A percentile compares a stretch with the other conserved stretches of the same genome.
These are phyloP conservation scores for Euphorbia peplus DNA, from an alignment of 345 rosid genomes.

Conservation along the genomic window DNA sequence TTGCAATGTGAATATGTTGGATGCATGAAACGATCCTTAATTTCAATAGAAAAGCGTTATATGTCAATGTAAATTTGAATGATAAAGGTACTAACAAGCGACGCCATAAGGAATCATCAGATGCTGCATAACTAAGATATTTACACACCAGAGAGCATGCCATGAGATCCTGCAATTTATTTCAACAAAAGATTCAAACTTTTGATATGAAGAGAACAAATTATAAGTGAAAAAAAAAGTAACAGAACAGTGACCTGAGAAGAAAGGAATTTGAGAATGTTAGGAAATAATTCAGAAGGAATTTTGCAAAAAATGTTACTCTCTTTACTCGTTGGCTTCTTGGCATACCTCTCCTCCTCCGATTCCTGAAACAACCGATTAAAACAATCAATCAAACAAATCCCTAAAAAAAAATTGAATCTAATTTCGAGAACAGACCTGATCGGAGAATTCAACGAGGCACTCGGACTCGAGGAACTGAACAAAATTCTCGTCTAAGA, in stretches of 20 bases:
- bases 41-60: too few relatives aligned
- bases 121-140: constrained; percentile 66
- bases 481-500: constrained; percentile 57
- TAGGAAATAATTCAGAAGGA: constrained; percentile 75
- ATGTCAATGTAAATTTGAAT: neutral
- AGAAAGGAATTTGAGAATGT: constrained; percentile 85
- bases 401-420: neutral
- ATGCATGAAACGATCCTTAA: too few relatives aligned
- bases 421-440: too few relatives aligned
- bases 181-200: neutral
- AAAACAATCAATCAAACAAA: neutral
- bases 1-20: neutral
- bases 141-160: constrained; percentile 80
- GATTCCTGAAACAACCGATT: constrained; percentile 12
- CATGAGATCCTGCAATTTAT: constrained; percentile 66
- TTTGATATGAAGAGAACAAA: too few relatives aligned
- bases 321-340: constrained; percentile 42
- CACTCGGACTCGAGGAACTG: constrained; percentile 81
- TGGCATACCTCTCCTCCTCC: neutral
- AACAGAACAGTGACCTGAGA: constrained; percentile 53
- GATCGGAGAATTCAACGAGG: constrained; percentile 43
- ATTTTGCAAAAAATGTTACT: constrained; percentile 67
- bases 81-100: constrained; percentile 60
- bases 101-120: constrained; percentile 94
- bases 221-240: neutral